These are phyloP conservation scores for Aspergillus cejpii DNA, from an alignment of 2,329 filamentous ascomycete genomes.

Conservation along the genomic window DNA sequence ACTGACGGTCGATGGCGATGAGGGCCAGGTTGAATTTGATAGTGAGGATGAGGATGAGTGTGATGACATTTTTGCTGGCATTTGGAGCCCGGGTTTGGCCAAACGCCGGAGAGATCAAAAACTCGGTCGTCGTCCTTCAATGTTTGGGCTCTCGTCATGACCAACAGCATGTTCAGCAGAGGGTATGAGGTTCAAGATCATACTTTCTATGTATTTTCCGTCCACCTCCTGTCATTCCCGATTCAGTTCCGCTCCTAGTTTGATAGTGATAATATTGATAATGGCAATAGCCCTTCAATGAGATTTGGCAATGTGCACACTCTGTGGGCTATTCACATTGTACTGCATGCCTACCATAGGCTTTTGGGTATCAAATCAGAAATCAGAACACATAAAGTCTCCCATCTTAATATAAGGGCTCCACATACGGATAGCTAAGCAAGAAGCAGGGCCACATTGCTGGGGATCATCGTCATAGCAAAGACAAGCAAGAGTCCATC, in stretches of 20 bases:
- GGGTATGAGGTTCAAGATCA: background rate
- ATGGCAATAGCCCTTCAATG: too few relatives aligned
- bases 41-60: conserved; percentile 62
- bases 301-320: too few relatives aligned
- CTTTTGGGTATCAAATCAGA: too few relatives aligned
- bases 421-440: too few relatives aligned
- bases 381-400: too few relatives aligned
- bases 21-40: conserved; percentile 51
- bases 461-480: background rate
- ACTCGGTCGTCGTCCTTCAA: conserved; percentile 22
- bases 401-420: too few relatives aligned
- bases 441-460: background rate
- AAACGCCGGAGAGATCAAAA: conserved; percentile 39
- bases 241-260: too few relatives aligned
- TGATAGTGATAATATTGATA: too few relatives aligned
- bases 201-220: background rate
- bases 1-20: conserved; percentile 8
- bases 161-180: background rate
- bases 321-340: too few relatives aligned
- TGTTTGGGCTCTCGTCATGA: conserved; percentile 20
- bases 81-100: conserved; percentile 54
- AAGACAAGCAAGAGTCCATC: background rate
- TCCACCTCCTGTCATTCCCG: too few relatives aligned
- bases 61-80: conserved; percentile 57
- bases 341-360: too few relatives aligned